Evolutionary conservation across 1,284 basidiomycete genomes (phyloP).

Genomic region (Tremellales sp.): DNA sequence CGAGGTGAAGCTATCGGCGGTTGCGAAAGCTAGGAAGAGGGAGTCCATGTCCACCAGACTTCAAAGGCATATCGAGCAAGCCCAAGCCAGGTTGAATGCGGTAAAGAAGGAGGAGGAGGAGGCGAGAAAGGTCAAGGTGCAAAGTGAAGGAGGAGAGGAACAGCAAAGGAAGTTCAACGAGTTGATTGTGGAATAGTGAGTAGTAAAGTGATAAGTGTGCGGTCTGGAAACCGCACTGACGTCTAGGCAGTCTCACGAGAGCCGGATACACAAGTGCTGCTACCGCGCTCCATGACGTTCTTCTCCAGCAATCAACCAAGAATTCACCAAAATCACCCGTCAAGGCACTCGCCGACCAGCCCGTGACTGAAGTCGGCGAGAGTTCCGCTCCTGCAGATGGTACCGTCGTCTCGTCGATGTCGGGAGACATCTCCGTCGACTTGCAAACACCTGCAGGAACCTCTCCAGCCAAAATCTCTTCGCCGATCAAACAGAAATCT

Average conservation of each 20-base stretch:
- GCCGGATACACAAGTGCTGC: neutral
- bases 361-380: neutral
- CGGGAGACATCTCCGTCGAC: no score
- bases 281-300: neutral
- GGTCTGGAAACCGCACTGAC: neutral
- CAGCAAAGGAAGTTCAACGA: constrained; percentile 1
- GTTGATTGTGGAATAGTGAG: constrained; percentile 8
- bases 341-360: neutral
- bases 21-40: neutral
- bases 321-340: neutral
- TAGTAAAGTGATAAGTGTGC: neutral
- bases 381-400: no score
- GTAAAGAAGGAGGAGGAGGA: neutral
- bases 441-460: no score
- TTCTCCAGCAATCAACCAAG: neutral
- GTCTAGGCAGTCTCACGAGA: neutral
- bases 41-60: neutral
- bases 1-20: neutral
- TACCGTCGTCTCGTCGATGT: no score
- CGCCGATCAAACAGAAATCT: no score
- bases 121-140: neutral
- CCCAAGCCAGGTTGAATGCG: neutral
- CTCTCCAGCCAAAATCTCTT: no score
- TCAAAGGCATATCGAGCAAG: neutral
- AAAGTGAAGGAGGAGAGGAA: neutral